Conservation (phyloP, 2,329 filamentous ascomycete species). For the Fusarium sp. region DNA sequence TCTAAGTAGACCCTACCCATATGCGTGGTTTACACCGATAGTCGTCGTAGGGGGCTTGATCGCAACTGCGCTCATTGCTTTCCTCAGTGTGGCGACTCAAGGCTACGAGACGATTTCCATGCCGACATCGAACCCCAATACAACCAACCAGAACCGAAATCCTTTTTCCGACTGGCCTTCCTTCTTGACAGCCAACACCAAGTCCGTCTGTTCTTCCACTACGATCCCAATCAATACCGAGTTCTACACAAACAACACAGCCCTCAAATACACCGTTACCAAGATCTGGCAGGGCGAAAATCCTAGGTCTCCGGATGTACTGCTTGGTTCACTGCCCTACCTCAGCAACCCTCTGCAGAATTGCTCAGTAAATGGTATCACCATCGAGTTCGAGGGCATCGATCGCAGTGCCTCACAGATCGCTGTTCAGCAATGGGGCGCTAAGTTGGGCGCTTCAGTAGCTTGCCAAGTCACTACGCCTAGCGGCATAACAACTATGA, state of each 20-base stretch:
- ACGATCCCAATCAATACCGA: neutral
- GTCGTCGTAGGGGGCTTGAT: neutral
- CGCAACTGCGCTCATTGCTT: neutral
- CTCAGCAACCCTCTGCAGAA: neutral
- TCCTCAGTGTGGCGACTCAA: slow-evolving; percentile 1
- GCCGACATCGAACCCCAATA: neutral
- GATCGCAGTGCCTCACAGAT: neutral
- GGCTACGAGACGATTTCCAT: neutral
- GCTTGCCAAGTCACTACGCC: neutral
- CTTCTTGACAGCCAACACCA: neutral
- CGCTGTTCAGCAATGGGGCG: slow-evolving; percentile 1
- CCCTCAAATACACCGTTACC: neutral
- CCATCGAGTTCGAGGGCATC: slow-evolving; percentile 1
- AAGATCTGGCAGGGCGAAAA: neutral
- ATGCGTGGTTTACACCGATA: neutral
- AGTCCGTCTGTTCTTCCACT: neutral
- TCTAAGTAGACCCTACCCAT: neutral
- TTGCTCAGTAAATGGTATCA: neutral
- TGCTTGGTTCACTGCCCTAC: neutral
- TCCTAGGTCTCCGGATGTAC: neutral
- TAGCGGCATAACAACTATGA: neutral
- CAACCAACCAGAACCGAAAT: neutral
- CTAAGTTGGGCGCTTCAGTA: neutral
- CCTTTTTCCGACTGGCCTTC: slow-evolving; percentile 5
- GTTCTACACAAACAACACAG: neutral